A percentile compares a stretch with the other conserved stretches of the same genome.
phyloP scores from a whole-genome alignment of 345 rosid genomes.

The Eucalyptus cloeziana region DNA sequence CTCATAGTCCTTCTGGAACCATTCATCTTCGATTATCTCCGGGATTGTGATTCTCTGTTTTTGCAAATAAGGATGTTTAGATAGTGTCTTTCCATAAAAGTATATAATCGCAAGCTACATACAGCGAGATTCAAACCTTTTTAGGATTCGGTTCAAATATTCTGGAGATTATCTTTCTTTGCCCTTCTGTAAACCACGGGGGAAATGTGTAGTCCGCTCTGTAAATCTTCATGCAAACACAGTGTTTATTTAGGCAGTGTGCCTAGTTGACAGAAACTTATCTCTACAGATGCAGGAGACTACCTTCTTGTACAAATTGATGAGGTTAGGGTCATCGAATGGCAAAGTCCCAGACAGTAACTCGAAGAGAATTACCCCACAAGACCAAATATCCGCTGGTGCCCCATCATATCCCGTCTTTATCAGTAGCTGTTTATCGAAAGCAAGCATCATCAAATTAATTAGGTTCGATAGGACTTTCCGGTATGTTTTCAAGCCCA shows the following conservation, averaged over 20 bases:
- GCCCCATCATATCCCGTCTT: slow-evolving; percentile 76
- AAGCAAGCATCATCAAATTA: background rate
- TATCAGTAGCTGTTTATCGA: slow-evolving; percentile 47
- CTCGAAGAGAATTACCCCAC: slow-evolving; percentile 86
- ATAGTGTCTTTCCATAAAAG: background rate
- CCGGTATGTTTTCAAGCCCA: background rate
- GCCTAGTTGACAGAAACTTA: background rate
- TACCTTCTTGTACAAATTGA: slow-evolving; percentile 61
- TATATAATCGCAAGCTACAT: background rate
- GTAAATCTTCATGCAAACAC: slow-evolving; percentile 25
- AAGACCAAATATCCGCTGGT: slow-evolving; percentile 89
- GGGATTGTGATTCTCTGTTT: slow-evolving; percentile 50
- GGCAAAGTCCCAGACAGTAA: slow-evolving; percentile 70
- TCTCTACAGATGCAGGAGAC: background rate
- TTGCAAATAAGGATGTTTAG: background rate
- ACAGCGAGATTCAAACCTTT: slow-evolving; percentile 17
- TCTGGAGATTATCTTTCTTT: slow-evolving; percentile 52
- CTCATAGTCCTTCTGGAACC: slow-evolving; percentile 61
- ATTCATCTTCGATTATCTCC: slow-evolving; percentile 59
- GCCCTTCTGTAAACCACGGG: slow-evolving; percentile 37
- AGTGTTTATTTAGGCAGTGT: background rate
- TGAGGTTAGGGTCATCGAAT: slow-evolving; percentile 67
- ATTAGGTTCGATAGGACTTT: background rate
- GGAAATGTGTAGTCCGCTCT: slow-evolving; percentile 63
- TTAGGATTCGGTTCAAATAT: slow-evolving; percentile 60